Evolutionary conservation across 306 rosid genomes (phyloP).

Genomic region (Gleditsia sinensis): DNA sequence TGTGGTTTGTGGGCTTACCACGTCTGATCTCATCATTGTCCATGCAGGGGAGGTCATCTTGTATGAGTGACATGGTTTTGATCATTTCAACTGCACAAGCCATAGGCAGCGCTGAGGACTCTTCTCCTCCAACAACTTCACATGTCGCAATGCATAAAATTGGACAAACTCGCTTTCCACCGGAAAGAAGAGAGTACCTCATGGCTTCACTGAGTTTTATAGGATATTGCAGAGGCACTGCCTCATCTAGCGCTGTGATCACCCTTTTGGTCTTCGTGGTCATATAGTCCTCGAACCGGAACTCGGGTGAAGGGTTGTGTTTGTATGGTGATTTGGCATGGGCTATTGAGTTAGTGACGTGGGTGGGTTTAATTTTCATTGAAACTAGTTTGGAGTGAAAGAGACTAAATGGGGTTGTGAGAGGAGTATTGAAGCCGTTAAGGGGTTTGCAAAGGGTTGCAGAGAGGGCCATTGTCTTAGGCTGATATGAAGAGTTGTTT

Average conservation of each 20-base stretch:
- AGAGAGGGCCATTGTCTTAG: no score
- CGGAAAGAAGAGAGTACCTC: constrained; percentile 28
- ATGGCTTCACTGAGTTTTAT: constrained; percentile 37
- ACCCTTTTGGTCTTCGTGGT: constrained; percentile 25
- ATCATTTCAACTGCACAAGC: constrained; percentile 50
- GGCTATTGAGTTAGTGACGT: background rate
- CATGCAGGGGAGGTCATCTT: constrained; percentile 53
- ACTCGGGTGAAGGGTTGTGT: background rate
- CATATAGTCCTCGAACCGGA: constrained; percentile 32
- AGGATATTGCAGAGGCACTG: constrained; percentile 41
- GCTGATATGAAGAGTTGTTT: no score
- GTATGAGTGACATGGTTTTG: constrained; percentile 39
- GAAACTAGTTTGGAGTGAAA: background rate
- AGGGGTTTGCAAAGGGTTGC: no score
- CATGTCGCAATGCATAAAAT: constrained; percentile 39
- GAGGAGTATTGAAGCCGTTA: no score
- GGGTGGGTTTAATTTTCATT: background rate
- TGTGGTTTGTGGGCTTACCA: constrained; percentile 37
- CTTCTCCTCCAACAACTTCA: constrained; percentile 41
- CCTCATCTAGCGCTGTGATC: constrained; percentile 38
- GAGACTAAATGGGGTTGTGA: background rate
- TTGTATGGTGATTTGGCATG: background rate
- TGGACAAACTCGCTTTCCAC: constrained; percentile 39
- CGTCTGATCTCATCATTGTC: constrained; percentile 37
- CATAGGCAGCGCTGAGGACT: constrained; percentile 28